Conservation (phyloP, 2,329 filamentous ascomycete species). For the Botrytis deweyae region DNA sequence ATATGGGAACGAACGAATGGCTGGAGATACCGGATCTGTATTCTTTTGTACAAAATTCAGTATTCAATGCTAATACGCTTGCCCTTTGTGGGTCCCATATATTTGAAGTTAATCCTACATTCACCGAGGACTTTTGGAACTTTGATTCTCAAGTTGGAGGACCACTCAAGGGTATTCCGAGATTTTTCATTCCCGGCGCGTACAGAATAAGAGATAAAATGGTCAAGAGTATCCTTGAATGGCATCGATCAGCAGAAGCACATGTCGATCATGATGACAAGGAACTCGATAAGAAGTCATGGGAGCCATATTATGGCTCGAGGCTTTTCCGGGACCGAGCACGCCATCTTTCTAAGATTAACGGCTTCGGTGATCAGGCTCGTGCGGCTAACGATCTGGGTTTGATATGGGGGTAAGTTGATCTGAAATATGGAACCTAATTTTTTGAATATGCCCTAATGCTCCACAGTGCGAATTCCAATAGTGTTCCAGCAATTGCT, state of each 20-base stretch:
- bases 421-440: background rate
- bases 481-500: conserved; percentile 31
- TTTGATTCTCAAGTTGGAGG: conserved; percentile 32
- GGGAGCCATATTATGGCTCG: conserved; percentile 37
- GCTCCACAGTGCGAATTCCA: conserved; percentile 31
- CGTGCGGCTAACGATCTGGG: conserved; percentile 29
- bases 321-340: conserved; percentile 35
- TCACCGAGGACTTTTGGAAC: conserved; percentile 37
- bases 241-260: conserved; percentile 33
- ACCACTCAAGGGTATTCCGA: conserved; percentile 32
- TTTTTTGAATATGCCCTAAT: conserved; percentile 10
- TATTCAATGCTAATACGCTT: conserved; percentile 34
- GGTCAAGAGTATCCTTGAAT: conserved; percentile 31
- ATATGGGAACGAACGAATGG: conserved; percentile 26
- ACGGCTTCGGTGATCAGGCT: conserved; percentile 22
- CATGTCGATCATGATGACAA: conserved; percentile 25
- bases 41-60: conserved; percentile 30
- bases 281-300: conserved; percentile 27
- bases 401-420: conserved; percentile 32
- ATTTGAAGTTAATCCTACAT: conserved; percentile 33
- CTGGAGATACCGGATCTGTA: conserved; percentile 33
- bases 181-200: conserved; percentile 33
- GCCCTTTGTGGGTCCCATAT: conserved; percentile 37
- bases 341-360: conserved; percentile 15
- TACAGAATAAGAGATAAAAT: conserved; percentile 32